These are phyloP conservation scores for Daucus carota DNA, from an alignment of 129 eudicot species.

Conservation along the genomic window DH1_v3.0 NC_030386.2:29316501-29317000, in stretches of 20 bases:
- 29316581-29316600: background rate
- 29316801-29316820: background rate
- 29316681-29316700: background rate
- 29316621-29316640: too few relatives aligned
- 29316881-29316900: too few relatives aligned
- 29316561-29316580: background rate
- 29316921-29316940: background rate
- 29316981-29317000: too few relatives aligned
- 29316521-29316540: background rate
- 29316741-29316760: background rate
- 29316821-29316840: background rate
- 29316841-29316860: background rate
- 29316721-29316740: background rate
- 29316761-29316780: background rate
- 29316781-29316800: background rate
- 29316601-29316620: background rate
- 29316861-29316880: background rate
- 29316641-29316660: background rate
- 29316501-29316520: conserved; percentile 2
- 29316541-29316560: background rate
- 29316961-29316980: too few relatives aligned
- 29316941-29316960: background rate
- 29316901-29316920: too few relatives aligned
- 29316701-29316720: background rate
- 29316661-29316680: background rate